phyloP scores from a whole-genome alignment of 2,329 filamentous ascomycete genomes.

The Coleophoma eucalyptorum region DNA sequence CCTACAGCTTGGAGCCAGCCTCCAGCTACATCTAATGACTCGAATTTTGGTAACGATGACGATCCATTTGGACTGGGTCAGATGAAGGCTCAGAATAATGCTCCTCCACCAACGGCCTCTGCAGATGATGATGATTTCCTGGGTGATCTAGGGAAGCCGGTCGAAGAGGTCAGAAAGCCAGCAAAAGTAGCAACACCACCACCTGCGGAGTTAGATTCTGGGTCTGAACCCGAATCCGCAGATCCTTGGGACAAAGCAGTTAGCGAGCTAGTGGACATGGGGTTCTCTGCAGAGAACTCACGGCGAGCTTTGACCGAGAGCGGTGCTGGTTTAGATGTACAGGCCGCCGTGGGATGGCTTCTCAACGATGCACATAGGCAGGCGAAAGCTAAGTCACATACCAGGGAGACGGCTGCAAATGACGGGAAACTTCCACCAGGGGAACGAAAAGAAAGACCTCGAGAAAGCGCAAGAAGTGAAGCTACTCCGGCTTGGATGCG shows the following conservation, averaged over 20 bases:
- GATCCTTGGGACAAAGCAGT: constrained; percentile 76
- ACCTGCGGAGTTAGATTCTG: constrained; percentile 14
- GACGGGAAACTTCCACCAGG: constrained; percentile 19
- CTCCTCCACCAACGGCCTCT: constrained; percentile 19
- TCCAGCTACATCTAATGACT: constrained; percentile 10
- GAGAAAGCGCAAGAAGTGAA: constrained; percentile 29
- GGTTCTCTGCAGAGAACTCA: constrained; percentile 84
- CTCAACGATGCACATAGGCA: constrained; percentile 83
- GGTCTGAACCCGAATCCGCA: constrained; percentile 26
- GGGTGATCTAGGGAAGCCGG: constrained; percentile 60
- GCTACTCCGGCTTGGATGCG: constrained; percentile 59
- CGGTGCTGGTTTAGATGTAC: constrained; percentile 74
- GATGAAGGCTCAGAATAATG: constrained; percentile 34
- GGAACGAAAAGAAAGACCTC: constrained; percentile 19
- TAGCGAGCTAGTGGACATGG: constrained; percentile 90
- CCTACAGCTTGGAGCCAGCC: constrained; percentile 50
- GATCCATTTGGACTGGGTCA: constrained; percentile 82
- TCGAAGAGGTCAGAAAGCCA: constrained; percentile 56
- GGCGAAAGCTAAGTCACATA: constrained; percentile 67
- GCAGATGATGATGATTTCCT: constrained; percentile 61
- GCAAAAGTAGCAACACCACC: constrained; percentile 29
- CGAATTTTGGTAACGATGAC: constrained; percentile 57
- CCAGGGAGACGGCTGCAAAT: constrained; percentile 29
- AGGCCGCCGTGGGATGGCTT: constrained; percentile 84
- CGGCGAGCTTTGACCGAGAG: constrained; percentile 75